Percentiles rank a stretch among this genome's conserved stretches.
Evolutionary conservation across 345 rosid genomes (phyloP).

Genomic region (Ailanthus altissimus): DNA sequence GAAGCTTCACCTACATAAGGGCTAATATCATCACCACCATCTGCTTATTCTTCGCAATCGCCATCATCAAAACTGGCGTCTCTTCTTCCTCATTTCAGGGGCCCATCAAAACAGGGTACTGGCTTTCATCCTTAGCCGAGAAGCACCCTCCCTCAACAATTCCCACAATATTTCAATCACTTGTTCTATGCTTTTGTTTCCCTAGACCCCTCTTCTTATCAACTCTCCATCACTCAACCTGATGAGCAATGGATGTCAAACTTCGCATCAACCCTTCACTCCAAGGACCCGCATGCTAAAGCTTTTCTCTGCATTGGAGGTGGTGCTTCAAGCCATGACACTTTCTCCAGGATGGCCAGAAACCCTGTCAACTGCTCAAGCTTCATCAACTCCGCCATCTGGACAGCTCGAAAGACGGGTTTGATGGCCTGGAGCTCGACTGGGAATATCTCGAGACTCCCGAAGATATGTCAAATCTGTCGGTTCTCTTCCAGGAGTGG

Average conservation of each 20-base stretch:
- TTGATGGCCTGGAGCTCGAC: conserved; percentile 37
- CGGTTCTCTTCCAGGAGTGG: conserved; percentile 32
- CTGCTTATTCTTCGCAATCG: too few species aligned
- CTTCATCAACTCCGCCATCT: conserved; percentile 33
- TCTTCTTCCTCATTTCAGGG: too few species aligned
- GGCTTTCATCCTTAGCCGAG: conserved; percentile 24
- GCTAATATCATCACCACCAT: background rate
- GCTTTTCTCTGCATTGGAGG: conserved; percentile 38
- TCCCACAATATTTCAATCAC: conserved; percentile 32
- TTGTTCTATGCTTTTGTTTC: conserved; percentile 28
- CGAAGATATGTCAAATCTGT: conserved; percentile 30
- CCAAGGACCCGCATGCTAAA: conserved; percentile 27
- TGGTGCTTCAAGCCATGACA: background rate
- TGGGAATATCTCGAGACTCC: conserved; percentile 30
- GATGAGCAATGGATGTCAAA: conserved; percentile 7
- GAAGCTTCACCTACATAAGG: background rate
- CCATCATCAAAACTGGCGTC: too few species aligned
- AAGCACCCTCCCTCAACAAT: conserved; percentile 33
- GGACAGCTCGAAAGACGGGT: conserved; percentile 26
- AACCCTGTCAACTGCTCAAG: conserved; percentile 12
- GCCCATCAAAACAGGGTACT: conserved; percentile 33
- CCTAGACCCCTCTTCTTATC: conserved; percentile 25
- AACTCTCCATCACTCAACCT: conserved; percentile 8
- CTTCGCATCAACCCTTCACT: conserved; percentile 24
- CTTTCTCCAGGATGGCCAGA: conserved; percentile 25